Base-by-base conservation (phyloP, 805 yeast species). In the Candida vartiovaarae region DNA sequence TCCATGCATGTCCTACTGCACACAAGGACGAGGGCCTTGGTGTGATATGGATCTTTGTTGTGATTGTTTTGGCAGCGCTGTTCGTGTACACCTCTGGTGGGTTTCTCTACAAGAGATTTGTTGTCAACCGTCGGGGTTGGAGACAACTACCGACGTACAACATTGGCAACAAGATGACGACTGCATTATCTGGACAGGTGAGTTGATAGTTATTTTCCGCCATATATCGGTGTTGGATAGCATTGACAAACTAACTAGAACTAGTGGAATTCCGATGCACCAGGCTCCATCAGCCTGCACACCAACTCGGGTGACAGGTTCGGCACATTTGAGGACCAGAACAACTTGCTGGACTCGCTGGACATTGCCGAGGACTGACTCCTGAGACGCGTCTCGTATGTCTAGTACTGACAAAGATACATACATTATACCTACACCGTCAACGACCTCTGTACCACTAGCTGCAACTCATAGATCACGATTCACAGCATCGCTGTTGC, bases 1-100 rank as follows among this genome's bases (percentile, higher is more conserved):
- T 85, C 36, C 84, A 82, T 63, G 96, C 95, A 0, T 88, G 96
- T 62, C 86, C 95, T 0, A 82, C 89, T 1, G 78, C 85, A 8
- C 79, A 81, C 41, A 75, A 79, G 52, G 76, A 72, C 9, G 82
- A 81, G 55, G 78, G 83, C 47, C 62, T 76, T 43, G 80, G 82
- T 15, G 78, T 82, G 3, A 71, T 83, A 41, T 77, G 85, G 68
- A 78, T 84, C 39, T 81, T 84, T 50, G 48, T 77, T 15, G 65
- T 78, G 35, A 80, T 82, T 41, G 49, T 70, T 25, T 49, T 65
- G 6, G 64, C 71, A 29, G 74, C 73, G 1, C 49, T 67, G 5
- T 60, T 61, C 3, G 75, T 71, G 11, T 71, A 66, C 39, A 64
- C 69, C 43, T 64, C 71, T 39, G 74, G 70, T 38, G 74, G 75